Conservation (phyloP, 1,284 basidiomycete species). For the Trametes sp. region DNA sequence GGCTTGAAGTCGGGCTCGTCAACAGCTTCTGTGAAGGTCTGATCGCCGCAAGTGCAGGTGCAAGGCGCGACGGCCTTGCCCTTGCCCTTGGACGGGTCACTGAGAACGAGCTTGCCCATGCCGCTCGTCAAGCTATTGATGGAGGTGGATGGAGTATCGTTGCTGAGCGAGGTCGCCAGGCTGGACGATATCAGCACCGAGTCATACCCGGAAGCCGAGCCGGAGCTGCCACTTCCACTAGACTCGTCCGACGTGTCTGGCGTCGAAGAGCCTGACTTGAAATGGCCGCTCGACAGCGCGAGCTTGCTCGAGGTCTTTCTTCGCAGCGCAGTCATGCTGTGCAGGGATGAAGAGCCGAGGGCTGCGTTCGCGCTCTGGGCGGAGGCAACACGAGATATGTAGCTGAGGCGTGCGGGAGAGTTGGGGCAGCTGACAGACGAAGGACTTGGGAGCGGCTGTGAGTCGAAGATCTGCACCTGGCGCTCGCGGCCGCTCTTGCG, state of each 20-base stretch:
- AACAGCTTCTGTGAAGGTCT: slow-evolving; percentile 1
- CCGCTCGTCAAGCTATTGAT: slow-evolving; percentile 42
- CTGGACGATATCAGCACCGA: slow-evolving; percentile 36
- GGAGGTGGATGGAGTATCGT: slow-evolving; percentile 44
- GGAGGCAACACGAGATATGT: slow-evolving; percentile 42
- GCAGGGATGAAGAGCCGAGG: slow-evolving; percentile 20
- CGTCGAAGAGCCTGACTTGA: slow-evolving; percentile 27
- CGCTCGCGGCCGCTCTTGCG: slow-evolving; percentile 57
- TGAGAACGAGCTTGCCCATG: slow-evolving; percentile 35
- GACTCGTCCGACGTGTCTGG: slow-evolving; percentile 37
- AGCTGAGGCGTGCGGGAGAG: slow-evolving; percentile 46
- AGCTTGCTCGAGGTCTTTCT: slow-evolving; percentile 26
- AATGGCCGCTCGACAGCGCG: slow-evolving; percentile 20
- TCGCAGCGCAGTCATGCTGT: slow-evolving; percentile 26
- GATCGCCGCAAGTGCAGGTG: slow-evolving; percentile 27
- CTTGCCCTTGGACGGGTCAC: slow-evolving; percentile 21
- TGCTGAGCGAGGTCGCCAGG: slow-evolving; percentile 33
- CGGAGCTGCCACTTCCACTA: slow-evolving; percentile 34
- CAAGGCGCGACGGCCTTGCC: slow-evolving; percentile 11
- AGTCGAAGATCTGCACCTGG: slow-evolving; percentile 81
- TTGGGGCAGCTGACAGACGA: slow-evolving; percentile 51
- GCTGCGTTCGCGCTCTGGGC: slow-evolving; percentile 35
- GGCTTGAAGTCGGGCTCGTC: slow-evolving; percentile 12
- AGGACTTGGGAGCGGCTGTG: slow-evolving; percentile 69
- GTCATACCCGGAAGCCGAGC: slow-evolving; percentile 21